phyloP scores from a whole-genome alignment of 2,329 filamentous ascomycete genomes.

The Pseudogymnoascus sp. region DNA sequence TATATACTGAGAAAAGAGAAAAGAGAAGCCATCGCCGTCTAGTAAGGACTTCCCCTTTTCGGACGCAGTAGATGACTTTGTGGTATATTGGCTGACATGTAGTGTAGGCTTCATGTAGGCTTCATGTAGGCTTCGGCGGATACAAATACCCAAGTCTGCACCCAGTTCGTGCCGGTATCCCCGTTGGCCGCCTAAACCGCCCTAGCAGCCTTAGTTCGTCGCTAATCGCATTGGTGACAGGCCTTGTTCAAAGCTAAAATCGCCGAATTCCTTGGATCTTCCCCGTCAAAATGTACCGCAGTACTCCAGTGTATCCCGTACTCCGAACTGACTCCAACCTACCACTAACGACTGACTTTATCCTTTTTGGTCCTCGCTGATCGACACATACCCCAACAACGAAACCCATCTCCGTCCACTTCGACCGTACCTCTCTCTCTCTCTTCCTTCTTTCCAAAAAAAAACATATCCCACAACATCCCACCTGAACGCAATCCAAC shows the following conservation, averaged over 20 bases:
- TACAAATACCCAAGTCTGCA: not conserved
- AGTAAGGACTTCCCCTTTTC: too few species aligned
- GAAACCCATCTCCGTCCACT: not conserved
- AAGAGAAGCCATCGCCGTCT: too few species aligned
- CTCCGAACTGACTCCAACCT: not conserved
- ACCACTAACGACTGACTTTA: constrained; percentile 9
- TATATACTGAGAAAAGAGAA: too few species aligned
- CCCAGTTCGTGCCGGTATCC: not conserved
- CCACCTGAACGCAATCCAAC: not conserved
- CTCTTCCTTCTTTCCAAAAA: not conserved
- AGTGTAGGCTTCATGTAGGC: too few species aligned
- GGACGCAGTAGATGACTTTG: too few species aligned
- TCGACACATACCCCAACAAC: constrained; percentile 7
- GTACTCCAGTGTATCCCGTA: constrained; percentile 8
- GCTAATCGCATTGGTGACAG: constrained; percentile 1
- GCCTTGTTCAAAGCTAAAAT: not conserved
- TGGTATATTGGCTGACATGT: too few species aligned
- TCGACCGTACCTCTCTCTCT: too few species aligned
- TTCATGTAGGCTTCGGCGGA: too few species aligned
- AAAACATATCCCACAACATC: not conserved
- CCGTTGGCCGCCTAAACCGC: not conserved
- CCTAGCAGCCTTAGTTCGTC: not conserved
- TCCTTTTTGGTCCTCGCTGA: constrained; percentile 6
- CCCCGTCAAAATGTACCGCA: not conserved
- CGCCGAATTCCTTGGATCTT: constrained; percentile 2